These are phyloP conservation scores for Ottelia alismoides DNA, from an alignment of 106 monocot genomes.

Conservation along the genomic window DNA sequence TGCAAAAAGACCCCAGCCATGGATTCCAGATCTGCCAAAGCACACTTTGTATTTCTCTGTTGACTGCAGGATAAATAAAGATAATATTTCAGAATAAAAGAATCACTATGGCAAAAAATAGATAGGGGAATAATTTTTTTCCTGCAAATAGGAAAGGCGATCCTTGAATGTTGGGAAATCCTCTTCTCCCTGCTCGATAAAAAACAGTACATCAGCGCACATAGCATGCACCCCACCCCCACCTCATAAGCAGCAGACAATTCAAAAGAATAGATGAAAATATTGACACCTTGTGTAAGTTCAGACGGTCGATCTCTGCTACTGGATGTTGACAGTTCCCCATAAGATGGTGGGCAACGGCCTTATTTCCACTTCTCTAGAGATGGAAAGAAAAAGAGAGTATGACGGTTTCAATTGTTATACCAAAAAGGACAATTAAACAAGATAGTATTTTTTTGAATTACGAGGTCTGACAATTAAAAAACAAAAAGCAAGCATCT, in stretches of 20 bases:
- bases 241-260: not conserved
- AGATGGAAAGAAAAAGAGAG: too few relatives aligned
- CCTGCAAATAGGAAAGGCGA: constrained; percentile 70
- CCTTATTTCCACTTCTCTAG: constrained; percentile 37
- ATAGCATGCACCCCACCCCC: not conserved
- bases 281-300: constrained; percentile 28
- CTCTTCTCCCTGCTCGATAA: constrained; percentile 40
- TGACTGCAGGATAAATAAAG: constrained; percentile 30
- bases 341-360: constrained; percentile 49
- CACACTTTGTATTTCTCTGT: constrained; percentile 80
- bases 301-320: constrained; percentile 46
- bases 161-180: constrained; percentile 76
- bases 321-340: constrained; percentile 56
- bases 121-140: constrained; percentile 11
- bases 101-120: not conserved
- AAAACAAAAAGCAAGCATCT: not conserved
- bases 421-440: too few relatives aligned
- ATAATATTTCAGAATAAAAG: constrained; percentile 1
- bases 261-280: not conserved
- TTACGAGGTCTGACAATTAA: not conserved
- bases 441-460: too few relatives aligned
- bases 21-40: constrained; percentile 95
- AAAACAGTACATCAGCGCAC: not conserved
- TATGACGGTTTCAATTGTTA: too few relatives aligned
- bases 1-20: constrained; percentile 99